Base-by-base conservation (phyloP, 2,329 filamentous ascomycete species). In the Diaporthe amygdali region DNA sequence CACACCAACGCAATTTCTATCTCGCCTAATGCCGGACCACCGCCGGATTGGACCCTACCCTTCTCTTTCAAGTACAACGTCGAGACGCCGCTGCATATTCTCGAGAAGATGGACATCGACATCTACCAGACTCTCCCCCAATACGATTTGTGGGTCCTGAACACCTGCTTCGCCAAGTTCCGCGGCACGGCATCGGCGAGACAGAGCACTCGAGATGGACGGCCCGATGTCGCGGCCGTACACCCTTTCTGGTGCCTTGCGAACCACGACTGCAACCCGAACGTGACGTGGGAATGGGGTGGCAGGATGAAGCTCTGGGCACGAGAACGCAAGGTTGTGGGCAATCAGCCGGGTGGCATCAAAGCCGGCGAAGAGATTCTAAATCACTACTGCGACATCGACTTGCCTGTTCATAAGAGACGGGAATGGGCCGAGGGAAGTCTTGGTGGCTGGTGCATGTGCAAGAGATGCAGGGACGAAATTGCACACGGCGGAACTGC, bases 231-330 rank as follows among this genome's bases (percentile, higher is more conserved):
- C 5, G 94, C 94, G 34, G 96, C 96, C 34, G 95, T 98, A 34
- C 95, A 98, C 82, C 95, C 96, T 2, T 90, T 97, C 76, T 99
- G 96, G 95, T 98, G 95, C 82, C 86, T 98, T 37, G 95, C 96
- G 34, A 99, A 99, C 78, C 96, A 99, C 80, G 94, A 95, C 80
- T 99, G 96, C 82, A 91, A 97, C 79, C 96, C 96, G 10, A 98
- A 97, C 80, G 95, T 98, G 47, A 89, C 89, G 4, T 99, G 96
- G 96, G 94, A 97, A 77, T 98, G 95, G 94, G 91, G 92, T 34
- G 93, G 93, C 1, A 88, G 88, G 66, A 95, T 96, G 88, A 88
- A 89, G 44, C 89, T 96, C 72, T 90, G 85, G 85, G 89, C 90
- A 2, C 84, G 91, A 59, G 84, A 90, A 73, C 83, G 87, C 74